Evolutionary conservation across 495 filamentous ascomycete genomes (phyloP), one percentile per base, ranked within the genome.

Genomic region (Annulohypoxylon bovei): DNA sequence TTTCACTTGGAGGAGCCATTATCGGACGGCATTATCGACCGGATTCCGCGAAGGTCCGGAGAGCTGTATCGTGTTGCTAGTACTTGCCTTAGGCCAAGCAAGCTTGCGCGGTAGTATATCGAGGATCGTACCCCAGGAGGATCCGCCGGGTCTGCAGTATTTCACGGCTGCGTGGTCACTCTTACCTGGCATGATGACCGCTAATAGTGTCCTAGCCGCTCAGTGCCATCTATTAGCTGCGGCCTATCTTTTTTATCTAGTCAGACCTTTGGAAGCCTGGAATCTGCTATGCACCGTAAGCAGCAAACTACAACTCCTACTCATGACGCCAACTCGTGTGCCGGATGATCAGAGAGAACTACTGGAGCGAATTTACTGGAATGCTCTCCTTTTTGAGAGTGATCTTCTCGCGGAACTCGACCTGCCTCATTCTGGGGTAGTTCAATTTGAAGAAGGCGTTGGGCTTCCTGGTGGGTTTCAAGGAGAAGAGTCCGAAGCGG

Each of bases 251-350:
- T 92, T 94, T 78, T 94, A 94, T 68, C 81, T 94, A 7, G 92
- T 94, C 20, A 85, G 92, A 14, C 92, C 92, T 1, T 77, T 95
- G 6, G 92, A 94, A 74, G 92, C 92, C 0, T 95, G 92, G 92
- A 92, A 91, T 42, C 73, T 94, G 65, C 82, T 95, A 2, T 91
- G 88, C 75, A 92, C 87, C 65, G 91, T 90, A 8, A 93, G 90
- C 81, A 91, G 91, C 74, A 95, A 94, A 71, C 80, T 94, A 25
- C 92, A 95, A 78, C 80, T 94, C 16, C 82, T 95, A 27, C 83
- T 94, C 39, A 90, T 89, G 76, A 88, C 88, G 8, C 88, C 90
- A 12, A 90, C 86, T 53, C 85, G 90, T 52, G 84, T 94, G 3
- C 90, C 92, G 1, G 76, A 86, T 9, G 87, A 88, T 49, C 87